Evolutionary conservation across 192 early-diverging fungal genomes (phyloP).

Genomic region (Spizellomyces punctatus): DNA sequence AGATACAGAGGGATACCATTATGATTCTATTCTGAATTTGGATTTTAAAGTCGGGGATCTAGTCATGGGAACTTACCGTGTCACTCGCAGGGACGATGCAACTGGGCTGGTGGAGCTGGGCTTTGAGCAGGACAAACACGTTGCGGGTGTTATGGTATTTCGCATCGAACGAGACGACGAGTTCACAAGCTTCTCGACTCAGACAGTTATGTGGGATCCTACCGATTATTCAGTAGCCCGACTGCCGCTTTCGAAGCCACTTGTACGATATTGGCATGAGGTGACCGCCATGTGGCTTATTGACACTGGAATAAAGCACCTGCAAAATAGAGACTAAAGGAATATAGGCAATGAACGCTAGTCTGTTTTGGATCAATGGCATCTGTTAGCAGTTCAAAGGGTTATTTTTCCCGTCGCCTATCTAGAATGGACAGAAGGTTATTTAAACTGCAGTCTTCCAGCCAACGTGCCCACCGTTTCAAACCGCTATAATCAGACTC

Average conservation of each 20-base stretch:
- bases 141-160: neutral
- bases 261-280: constrained; percentile 2
- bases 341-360: too few species aligned
- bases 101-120: neutral
- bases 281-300: constrained; percentile 1
- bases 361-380: too few species aligned
- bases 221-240: neutral
- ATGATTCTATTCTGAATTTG: neutral
- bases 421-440: too few species aligned
- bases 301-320: too few species aligned
- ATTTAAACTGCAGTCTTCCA: too few species aligned
- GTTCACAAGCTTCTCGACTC: neutral
- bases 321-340: too few species aligned
- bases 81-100: constrained; percentile 7
- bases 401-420: too few species aligned
- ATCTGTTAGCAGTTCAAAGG: too few species aligned
- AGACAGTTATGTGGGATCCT: neutral
- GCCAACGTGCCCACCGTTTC: too few species aligned
- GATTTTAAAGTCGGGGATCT: constrained; percentile 5
- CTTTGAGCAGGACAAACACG: neutral
- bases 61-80: neutral
- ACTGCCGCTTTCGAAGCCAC: neutral
- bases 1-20: neutral
- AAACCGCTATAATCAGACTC: too few species aligned
- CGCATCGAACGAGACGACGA: neutral